Percentiles rank a stretch among this genome's conserved stretches.
Evolutionary conservation across 768 basidiomycete genomes (phyloP).

Genomic region (Omphalotus guepiniiformis): DNA sequence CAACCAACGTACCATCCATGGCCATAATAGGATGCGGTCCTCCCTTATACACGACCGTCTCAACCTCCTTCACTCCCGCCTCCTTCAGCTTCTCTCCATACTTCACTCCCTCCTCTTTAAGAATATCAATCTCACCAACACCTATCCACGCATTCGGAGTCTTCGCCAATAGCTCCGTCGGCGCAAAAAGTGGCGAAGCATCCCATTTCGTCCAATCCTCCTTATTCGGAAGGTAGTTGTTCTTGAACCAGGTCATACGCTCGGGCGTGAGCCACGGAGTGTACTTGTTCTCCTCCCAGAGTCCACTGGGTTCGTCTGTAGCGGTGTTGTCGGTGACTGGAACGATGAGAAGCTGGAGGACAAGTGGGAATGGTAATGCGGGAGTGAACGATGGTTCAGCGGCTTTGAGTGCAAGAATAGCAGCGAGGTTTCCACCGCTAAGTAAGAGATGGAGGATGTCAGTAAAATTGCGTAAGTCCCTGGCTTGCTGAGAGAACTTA

Average conservation of each 20-base stretch:
- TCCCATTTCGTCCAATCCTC: slow-evolving; percentile 62
- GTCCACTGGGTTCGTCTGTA: slow-evolving; percentile 29
- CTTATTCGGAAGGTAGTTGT: slow-evolving; percentile 62
- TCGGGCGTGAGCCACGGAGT: slow-evolving; percentile 56
- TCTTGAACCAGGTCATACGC: slow-evolving; percentile 73
- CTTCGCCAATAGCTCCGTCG: slow-evolving; percentile 44
- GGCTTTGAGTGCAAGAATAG: slow-evolving; percentile 62
- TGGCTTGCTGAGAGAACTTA: slow-evolving; percentile 17
- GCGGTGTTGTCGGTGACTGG: slow-evolving; percentile 75
- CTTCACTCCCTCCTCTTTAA: slow-evolving; percentile 60
- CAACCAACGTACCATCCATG: slow-evolving; percentile 56
- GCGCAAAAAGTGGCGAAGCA: slow-evolving; percentile 68
- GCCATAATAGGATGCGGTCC: slow-evolving; percentile 73
- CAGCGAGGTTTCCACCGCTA: slow-evolving; percentile 70
- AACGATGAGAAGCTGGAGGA: slow-evolving; percentile 64
- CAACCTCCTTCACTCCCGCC: slow-evolving; percentile 45
- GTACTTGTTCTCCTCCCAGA: slow-evolving; percentile 54
- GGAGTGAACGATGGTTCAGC: slow-evolving; percentile 32
- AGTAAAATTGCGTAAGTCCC: not conserved
- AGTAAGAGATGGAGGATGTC: not conserved
- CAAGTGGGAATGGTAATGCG: slow-evolving; percentile 40
- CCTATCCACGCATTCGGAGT: slow-evolving; percentile 59
- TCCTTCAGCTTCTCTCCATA: slow-evolving; percentile 55
- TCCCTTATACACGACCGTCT: slow-evolving; percentile 53
- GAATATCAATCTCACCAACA: slow-evolving; percentile 61